Evolutionary conservation across 148 eudicot genomes (phyloP).

Genomic region (Cornus suecica): DNA sequence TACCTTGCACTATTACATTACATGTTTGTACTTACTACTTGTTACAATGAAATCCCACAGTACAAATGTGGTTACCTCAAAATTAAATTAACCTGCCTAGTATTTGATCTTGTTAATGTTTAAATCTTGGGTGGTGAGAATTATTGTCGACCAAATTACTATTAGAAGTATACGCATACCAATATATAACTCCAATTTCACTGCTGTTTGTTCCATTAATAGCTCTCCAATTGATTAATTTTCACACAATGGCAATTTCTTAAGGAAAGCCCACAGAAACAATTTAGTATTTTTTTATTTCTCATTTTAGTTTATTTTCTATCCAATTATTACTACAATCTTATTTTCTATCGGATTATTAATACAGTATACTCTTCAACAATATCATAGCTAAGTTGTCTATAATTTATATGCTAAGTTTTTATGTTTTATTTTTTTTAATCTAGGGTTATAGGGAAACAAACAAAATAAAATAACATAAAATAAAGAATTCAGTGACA

Average conservation of each 20-base stretch:
- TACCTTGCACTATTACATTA: background rate
- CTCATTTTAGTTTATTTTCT: background rate
- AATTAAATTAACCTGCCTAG: background rate
- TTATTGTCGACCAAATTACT: no score
- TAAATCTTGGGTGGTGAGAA: no score
- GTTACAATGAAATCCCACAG: background rate
- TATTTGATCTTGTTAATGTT: background rate
- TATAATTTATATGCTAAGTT: background rate
- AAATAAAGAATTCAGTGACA: background rate
- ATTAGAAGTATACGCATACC: no score
- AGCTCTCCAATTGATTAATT: no score
- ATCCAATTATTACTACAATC: background rate
- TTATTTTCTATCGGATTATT: no score
- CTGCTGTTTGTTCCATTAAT: no score
- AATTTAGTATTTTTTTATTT: background rate
- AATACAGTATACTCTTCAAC: background rate
- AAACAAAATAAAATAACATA: background rate
- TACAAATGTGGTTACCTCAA: background rate
- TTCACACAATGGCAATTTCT: background rate
- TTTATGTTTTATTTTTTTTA: background rate
- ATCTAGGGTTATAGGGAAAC: no score
- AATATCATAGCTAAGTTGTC: background rate
- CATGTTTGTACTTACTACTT: background rate
- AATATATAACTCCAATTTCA: background rate
- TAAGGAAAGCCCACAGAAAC: background rate